Evolutionary conservation across 768 basidiomycete genomes (phyloP), one percentile per base, ranked within the genome.

Genomic region (Termitomyces sp.): DNA sequence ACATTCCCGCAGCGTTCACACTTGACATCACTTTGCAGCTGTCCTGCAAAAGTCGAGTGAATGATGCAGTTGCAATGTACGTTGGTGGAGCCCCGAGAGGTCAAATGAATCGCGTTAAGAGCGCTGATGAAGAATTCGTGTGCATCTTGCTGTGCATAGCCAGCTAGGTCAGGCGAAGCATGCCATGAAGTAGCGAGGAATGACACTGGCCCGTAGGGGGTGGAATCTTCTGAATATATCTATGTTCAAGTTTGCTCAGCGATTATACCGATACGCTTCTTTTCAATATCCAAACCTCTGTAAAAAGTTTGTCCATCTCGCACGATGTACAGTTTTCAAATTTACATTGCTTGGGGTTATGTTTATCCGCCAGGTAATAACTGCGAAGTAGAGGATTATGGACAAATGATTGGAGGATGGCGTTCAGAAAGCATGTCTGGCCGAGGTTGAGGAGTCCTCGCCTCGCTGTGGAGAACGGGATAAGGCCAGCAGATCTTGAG

Each of bases 101-200:
- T 89, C 18, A 77, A 75, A 66, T 98, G 95, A 11, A 97, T 89
- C 60, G 93, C 89, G 64, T 95, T 94, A 23, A 98, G 75, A 0
- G 86, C 82, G 16, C 86, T 79, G 27, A 92, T 90, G 68, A 92
- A 90, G 65, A 85, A 89, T 68, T 92, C 88, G 75, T 95, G 93
- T 2, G 93, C 91, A 57, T 98, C 95, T 64, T 96, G 96, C 67
- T 98, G 96, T 0, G 91, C 85, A 64, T 98, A 93, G 2, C 94
- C 95, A 5, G 92, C 84, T 25, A 98, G 76, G 57, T 96, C 93
- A 0, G 86, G 71, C 0, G 88, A 86, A 57, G 78, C 80, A 61
- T 78, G 83, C 95, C 94, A 98, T 32, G 88, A 90, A 25, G 89
- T 86, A 13, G 86, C 78, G 7, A 98, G 79, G 66, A 98, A 88